These are phyloP conservation scores for Diaporthe sp. DNA, from an alignment of 2,329 filamentous ascomycete species.

Conservation along the genomic window DNA sequence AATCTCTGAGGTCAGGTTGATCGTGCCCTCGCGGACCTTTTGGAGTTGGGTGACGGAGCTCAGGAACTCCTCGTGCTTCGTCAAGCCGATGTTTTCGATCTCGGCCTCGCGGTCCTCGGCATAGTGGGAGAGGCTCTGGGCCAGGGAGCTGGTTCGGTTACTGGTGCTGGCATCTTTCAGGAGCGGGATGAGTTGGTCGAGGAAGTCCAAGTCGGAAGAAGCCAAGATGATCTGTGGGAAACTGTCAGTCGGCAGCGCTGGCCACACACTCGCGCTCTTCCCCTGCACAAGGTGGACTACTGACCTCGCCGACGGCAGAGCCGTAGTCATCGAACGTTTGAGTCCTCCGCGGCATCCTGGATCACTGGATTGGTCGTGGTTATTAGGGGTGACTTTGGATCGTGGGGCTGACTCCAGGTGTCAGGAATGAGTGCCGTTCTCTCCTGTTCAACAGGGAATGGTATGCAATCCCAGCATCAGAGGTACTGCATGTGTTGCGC, in stretches of 20 bases:
- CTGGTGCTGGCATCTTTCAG: slow-evolving; percentile 89
- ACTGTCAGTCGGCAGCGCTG: slow-evolving; percentile 27
- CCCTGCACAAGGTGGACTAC: slow-evolving; percentile 20
- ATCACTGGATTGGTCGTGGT: not conserved
- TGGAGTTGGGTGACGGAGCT: slow-evolving; percentile 95
- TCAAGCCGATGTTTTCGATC: slow-evolving; percentile 94
- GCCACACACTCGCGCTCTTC: not conserved
- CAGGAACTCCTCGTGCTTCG: slow-evolving; percentile 97
- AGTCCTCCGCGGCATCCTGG: slow-evolving; percentile 37
- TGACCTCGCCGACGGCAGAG: slow-evolving; percentile 41
- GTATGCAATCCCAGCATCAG: not conserved
- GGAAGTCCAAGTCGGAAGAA: slow-evolving; percentile 90
- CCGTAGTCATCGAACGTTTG: slow-evolving; percentile 43
- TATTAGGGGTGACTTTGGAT: no score
- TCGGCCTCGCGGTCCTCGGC: slow-evolving; percentile 88
- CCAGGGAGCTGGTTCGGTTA: slow-evolving; percentile 77
- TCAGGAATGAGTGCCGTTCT: not conserved
- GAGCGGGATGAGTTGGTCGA: slow-evolving; percentile 94
- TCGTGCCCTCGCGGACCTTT: slow-evolving; percentile 88
- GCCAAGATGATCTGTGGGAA: slow-evolving; percentile 86
- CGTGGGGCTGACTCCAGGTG: not conserved
- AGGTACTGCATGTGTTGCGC: not conserved
- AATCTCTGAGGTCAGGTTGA: slow-evolving; percentile 89
- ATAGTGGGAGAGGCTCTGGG: slow-evolving; percentile 83
- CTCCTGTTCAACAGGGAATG: not conserved